Conservation (phyloP, 2,329 filamentous ascomycete genomes). For the Furcasterigmium furcatum region DNA sequence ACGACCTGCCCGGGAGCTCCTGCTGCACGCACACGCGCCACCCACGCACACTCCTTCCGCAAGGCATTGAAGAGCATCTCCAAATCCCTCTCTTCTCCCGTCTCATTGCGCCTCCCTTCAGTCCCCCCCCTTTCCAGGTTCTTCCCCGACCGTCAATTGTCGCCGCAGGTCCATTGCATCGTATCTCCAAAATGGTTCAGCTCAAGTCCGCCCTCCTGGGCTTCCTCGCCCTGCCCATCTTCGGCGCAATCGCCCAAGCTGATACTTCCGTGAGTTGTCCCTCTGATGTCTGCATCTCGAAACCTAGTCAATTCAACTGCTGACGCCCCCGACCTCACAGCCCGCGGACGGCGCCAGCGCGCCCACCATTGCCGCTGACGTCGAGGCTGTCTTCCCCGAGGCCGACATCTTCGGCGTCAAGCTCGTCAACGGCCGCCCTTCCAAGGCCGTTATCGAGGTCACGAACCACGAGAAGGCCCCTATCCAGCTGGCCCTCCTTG, state of each 20-base stretch:
- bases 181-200: slow-evolving; percentile 60
- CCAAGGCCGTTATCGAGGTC: slow-evolving; percentile 77
- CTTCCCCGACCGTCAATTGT: slow-evolving; percentile 5
- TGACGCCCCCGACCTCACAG: slow-evolving; percentile 6
- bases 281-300: slow-evolving; percentile 1
- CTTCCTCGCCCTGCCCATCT: slow-evolving; percentile 66
- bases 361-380: slow-evolving; percentile 54
- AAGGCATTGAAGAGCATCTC: neutral
- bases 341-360: slow-evolving; percentile 14
- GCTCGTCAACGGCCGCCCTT: slow-evolving; percentile 88
- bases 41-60: neutral
- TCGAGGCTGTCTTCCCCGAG: slow-evolving; percentile 62
- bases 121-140: neutral
- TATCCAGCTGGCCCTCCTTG: slow-evolving; percentile 72
- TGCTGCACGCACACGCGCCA: neutral
- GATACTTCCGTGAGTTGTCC: slow-evolving; percentile 44
- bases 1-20: neutral
- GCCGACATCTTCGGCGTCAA: slow-evolving; percentile 91
- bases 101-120: neutral
- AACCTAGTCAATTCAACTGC: slow-evolving; percentile 2
- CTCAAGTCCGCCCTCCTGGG: slow-evolving; percentile 70
- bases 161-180: neutral
- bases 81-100: slow-evolving; percentile 1
- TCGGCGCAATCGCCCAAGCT: slow-evolving; percentile 60
- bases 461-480: slow-evolving; percentile 78